Conservation (phyloP, 441 rosid genomes). For the Aquilaria agallochum region DNA sequence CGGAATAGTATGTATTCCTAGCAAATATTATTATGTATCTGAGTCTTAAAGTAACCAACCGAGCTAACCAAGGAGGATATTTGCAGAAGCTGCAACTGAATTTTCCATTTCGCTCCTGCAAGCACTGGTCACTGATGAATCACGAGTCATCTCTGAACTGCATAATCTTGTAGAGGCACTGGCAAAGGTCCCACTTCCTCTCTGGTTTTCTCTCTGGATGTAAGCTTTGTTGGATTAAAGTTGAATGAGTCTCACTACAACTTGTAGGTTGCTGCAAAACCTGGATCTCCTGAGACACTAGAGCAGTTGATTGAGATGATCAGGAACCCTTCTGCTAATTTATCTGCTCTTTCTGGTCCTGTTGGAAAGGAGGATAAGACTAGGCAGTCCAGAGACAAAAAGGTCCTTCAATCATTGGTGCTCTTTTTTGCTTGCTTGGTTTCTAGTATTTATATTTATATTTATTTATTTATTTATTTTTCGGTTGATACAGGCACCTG, state of each 20-base stretch:
- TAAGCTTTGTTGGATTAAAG: neutral
- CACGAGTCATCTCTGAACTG: constrained; percentile 90
- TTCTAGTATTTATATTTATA: constrained; percentile 4
- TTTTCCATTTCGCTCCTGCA: constrained; percentile 86
- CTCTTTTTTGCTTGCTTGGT: neutral
- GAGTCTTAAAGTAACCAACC: constrained; percentile 3
- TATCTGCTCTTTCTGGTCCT: constrained; percentile 35
- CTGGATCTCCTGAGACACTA: constrained; percentile 80
- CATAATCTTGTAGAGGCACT: constrained; percentile 92
- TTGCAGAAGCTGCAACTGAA: constrained; percentile 92
- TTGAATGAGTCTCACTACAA: constrained; percentile 14
- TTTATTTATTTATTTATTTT: constrained; percentile 8
- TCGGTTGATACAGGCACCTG: constrained; percentile 43
- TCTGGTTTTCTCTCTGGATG: neutral
- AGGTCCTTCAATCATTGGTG: constrained; percentile 35
- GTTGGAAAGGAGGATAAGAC: constrained; percentile 70
- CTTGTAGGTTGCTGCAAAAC: constrained; percentile 73
- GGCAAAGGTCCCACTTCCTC: constrained; percentile 61
- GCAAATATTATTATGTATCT: constrained; percentile 5
- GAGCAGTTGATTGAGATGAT: constrained; percentile 82
- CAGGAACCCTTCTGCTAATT: constrained; percentile 60
- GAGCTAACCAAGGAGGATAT: constrained; percentile 24
- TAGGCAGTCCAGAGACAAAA: constrained; percentile 61
- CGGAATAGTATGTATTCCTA: constrained; percentile 66
- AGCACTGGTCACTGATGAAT: constrained; percentile 73